Base-by-base conservation (phyloP, 768 basidiomycete species). In the Phlebiopsis flavidoalba region DNA sequence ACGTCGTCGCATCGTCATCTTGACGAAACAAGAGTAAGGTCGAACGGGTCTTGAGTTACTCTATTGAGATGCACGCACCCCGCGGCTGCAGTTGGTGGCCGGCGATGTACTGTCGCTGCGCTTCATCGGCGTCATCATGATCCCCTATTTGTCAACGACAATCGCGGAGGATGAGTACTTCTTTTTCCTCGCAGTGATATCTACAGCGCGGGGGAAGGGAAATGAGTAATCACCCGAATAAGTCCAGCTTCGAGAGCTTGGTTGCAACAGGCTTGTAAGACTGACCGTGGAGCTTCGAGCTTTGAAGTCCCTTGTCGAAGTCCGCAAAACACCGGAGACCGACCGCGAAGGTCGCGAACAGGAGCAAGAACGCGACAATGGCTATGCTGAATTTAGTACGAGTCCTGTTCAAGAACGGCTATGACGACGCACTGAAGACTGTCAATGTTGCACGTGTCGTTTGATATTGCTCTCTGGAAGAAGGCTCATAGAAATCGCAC, bases 401-500 rank as follows among this genome's bases (percentile, higher is more conserved):
- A 14, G 17, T 33, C 47, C 36, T 52, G 24, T 36, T 37, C 26
- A 43, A 8, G 19, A 53, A 36, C 31, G 17, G 54, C 37, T 3
- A n/a, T 5, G 26, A 77, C n/a, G n/a, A n/a, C 83, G 53, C 68
- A 94, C 92, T 90, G 77, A 93, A 94, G 33, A 85, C 79, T 4
- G 91, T 91, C 12, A 94, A 76, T 8, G 92, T 90, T 55, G 84
- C 86, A 56, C 91, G 80, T 19, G 91, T 93, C n/a, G 89, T 84
- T 22, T 72, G 66, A 67, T 94, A 94, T 63, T 80, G 76, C 0
- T 45, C 64, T 50, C 72, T 64, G 7, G 88, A 84, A 3, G 67
- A 62, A 3, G 90, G 89, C 24, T 83, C 74, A 69, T 89, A 94
- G 76, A 93, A n/a, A 90, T 21, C 92, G 85, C 61, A 87, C 83